phyloP scores from a whole-genome alignment of 176 grass and related monocot genomes.

The Aegilops bicornis region DNA sequence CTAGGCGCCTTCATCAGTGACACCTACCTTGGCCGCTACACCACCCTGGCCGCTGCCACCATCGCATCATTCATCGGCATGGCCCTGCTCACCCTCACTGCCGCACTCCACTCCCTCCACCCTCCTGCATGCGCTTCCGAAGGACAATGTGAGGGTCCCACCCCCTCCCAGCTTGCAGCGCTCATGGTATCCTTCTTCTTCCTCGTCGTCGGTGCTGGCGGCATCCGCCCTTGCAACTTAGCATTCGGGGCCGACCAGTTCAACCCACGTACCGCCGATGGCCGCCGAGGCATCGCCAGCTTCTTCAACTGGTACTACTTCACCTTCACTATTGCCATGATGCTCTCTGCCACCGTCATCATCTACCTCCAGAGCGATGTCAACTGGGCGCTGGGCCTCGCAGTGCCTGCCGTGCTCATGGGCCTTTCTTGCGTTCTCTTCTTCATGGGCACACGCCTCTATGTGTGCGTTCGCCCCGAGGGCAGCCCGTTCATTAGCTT shows the following conservation, averaged over 20 bases:
- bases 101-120: slow-evolving; percentile 41
- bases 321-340: slow-evolving; percentile 57
- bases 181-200: slow-evolving; percentile 44
- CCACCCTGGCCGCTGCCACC: slow-evolving; percentile 48
- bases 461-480: not conserved
- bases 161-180: slow-evolving; percentile 37
- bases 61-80: slow-evolving; percentile 62
- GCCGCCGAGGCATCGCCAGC: too few species aligned
- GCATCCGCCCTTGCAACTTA: slow-evolving; percentile 76
- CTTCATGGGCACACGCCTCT: slow-evolving; percentile 52
- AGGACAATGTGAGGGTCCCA: not conserved
- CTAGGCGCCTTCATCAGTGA: slow-evolving; percentile 26
- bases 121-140: not conserved
- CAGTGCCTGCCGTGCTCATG: too few species aligned
- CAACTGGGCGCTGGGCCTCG: slow-evolving; percentile 53
- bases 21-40: slow-evolving; percentile 68
- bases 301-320: slow-evolving; percentile 95
- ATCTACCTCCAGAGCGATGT: slow-evolving; percentile 76
- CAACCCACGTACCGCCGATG: slow-evolving; percentile 1
- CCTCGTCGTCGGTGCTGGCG: slow-evolving; percentile 53
- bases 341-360: slow-evolving; percentile 63
- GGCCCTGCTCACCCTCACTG: slow-evolving; percentile 73
- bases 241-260: slow-evolving; percentile 93
- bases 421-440: too few species aligned
- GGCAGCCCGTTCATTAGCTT: slow-evolving; percentile 53